Base-by-base conservation (phyloP, 257 asterid species). In the Marsdenia floribunda region DNA sequence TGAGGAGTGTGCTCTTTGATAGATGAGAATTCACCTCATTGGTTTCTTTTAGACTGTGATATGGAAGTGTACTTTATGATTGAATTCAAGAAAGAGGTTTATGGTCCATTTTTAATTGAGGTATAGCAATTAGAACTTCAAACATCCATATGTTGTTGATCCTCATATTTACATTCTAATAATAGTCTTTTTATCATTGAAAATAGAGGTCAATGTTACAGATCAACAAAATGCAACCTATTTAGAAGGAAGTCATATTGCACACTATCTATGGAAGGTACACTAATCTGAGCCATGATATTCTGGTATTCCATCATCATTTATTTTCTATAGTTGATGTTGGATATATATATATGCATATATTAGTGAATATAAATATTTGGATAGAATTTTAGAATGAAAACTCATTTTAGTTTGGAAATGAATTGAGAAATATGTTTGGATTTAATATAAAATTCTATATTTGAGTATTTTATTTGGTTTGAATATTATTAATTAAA, bases 181-280 rank as follows among this genome's bases (percentile, higher is more conserved):
- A n/a, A 29, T 29, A 29, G 73, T 73, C 73, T 57, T 76, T 75
- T 29, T 63, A 4, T 57, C 33, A 65, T 74, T 85, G 73, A 73
- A 76, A 73, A 53, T 78, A 65, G 82, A 91, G 98, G 97, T 91
- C 71, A 93, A 89, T 78, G 91, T 93, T 53, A 63, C 89, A 71
- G 87, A 83, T 70, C 84, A 84, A 79, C 65, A 72, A 79, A 94
- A 89, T 63, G 97, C 99, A 44, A 87, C 80, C 83, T 92, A 84
- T 85, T 83, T 94, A 74, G 99, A n/a, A n/a, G n/a, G 92, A 89
- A 96, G 97, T 71, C 97, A 92, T 68, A 89, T 92, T 35, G 76
- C 96, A 47, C 12, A 78, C 76, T 92, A 94, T 77, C 80, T 88
- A 78, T 94, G 99, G 99, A 94, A 92, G 99, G 98, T 93, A 91